Conservation (phyloP, 1,284 basidiomycete genomes). For the Gomphus bonarii region DNA sequence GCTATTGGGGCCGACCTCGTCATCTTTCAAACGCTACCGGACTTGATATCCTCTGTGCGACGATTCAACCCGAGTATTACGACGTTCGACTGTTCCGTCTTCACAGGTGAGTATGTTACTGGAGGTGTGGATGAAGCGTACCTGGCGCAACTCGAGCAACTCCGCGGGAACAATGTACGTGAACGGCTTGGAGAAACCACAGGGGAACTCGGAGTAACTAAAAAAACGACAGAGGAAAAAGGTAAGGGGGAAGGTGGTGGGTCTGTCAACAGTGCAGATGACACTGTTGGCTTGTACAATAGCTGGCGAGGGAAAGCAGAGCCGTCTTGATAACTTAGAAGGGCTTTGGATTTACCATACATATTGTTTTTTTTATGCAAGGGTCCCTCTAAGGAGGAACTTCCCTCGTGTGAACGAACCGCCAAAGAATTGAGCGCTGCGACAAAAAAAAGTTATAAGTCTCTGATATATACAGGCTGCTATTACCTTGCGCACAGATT, state of each 20-base stretch:
- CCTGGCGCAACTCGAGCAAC: slow-evolving; percentile 63
- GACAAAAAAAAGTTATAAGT: too few relatives aligned
- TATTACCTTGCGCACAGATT: too few relatives aligned
- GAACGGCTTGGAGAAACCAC: slow-evolving; percentile 23
- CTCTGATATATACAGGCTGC: too few relatives aligned
- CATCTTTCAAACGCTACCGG: slow-evolving; percentile 93
- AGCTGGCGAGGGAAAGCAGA: slow-evolving; percentile 30
- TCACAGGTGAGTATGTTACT: slow-evolving; percentile 94
- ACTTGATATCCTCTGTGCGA: slow-evolving; percentile 82
- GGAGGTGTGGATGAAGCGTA: slow-evolving; percentile 90
- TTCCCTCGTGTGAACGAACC: too few relatives aligned
- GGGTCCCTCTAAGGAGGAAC: too few relatives aligned
- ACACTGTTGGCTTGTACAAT: slow-evolving; percentile 72
- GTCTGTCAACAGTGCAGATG: slow-evolving; percentile 50
- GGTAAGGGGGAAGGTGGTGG: slow-evolving; percentile 23
- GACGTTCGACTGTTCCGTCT: slow-evolving; percentile 94
- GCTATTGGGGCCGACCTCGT: slow-evolving; percentile 94
- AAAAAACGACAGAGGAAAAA: slow-evolving; percentile 21
- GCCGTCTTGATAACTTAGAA: background rate
- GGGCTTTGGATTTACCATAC: background rate
- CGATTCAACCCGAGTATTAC: slow-evolving; percentile 77
- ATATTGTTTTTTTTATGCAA: too few relatives aligned
- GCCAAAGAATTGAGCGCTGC: too few relatives aligned
- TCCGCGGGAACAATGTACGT: slow-evolving; percentile 84
- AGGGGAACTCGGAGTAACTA: slow-evolving; percentile 30